Percentiles rank a stretch among this genome's conserved stretches.
Evolutionary conservation across 176 grass and related monocot species (phyloP).

Genomic region (Dactylis glomerata): DNA sequence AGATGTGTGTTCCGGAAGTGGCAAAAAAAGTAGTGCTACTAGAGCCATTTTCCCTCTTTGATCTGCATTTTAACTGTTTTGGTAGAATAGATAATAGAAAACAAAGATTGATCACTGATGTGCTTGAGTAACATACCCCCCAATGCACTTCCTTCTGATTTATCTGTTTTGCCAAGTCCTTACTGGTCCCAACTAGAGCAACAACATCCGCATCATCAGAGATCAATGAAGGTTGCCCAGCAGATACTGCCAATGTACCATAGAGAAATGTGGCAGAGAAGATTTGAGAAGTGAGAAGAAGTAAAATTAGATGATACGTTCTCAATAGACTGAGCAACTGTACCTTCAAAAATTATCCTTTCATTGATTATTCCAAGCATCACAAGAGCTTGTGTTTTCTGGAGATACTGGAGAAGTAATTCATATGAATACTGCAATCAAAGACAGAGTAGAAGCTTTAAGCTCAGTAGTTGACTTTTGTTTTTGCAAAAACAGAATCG

Average conservation of each 20-base stretch:
- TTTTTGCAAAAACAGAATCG: slow-evolving; percentile 13
- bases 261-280: slow-evolving; percentile 25
- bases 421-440: slow-evolving; percentile 87
- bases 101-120: slow-evolving; percentile 10
- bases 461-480: not conserved
- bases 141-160: slow-evolving; percentile 98
- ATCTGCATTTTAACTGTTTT: not conserved
- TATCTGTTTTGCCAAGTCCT: slow-evolving; percentile 93
- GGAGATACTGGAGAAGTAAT: slow-evolving; percentile 88
- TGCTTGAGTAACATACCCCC: slow-evolving; percentile 62
- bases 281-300: slow-evolving; percentile 28
- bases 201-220: slow-evolving; percentile 87
- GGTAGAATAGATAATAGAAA: slow-evolving; percentile 2
- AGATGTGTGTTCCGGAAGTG: not conserved
- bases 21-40: not conserved
- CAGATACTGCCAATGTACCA: slow-evolving; percentile 56
- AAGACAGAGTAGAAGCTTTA: slow-evolving; percentile 10
- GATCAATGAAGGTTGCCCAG: slow-evolving; percentile 75
- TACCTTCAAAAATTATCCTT: slow-evolving; percentile 93
- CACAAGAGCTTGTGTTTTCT: slow-evolving; percentile 78
- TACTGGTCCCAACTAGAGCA: slow-evolving; percentile 77
- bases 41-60: not conserved
- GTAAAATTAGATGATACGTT: slow-evolving; percentile 17
- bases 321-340: not conserved
- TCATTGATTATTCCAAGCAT: slow-evolving; percentile 93